Conservation (phyloP, 192 early-diverging fungal genomes). For the Coemansia guatemalensis region DNA sequence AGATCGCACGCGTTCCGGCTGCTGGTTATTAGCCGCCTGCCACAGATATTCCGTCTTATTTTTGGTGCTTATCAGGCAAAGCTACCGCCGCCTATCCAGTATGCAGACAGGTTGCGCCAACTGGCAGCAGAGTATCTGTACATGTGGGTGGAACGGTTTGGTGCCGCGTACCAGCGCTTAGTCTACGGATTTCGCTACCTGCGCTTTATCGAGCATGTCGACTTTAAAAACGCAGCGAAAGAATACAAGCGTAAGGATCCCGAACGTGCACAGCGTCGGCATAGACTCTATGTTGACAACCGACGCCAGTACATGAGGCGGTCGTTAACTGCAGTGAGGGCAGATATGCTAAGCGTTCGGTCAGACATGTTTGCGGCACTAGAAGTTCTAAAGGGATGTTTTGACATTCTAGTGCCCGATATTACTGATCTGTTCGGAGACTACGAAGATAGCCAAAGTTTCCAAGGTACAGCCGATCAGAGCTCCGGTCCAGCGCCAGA, state of each 20-base stretch:
- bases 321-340: constrained; percentile 18
- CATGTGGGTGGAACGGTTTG: constrained; percentile 60
- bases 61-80: constrained; percentile 58
- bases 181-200: constrained; percentile 60
- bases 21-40: constrained; percentile 54
- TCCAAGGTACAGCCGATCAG: not conserved
- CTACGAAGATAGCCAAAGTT: not conserved
- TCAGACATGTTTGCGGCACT: constrained; percentile 10
- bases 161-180: constrained; percentile 56
- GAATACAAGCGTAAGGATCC: constrained; percentile 21
- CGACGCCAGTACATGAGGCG: constrained; percentile 33
- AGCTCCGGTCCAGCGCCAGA: not conserved
- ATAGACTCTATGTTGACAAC: not conserved
- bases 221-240: constrained; percentile 21
- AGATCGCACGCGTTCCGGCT: constrained; percentile 66
- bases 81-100: constrained; percentile 54
- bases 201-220: constrained; percentile 37
- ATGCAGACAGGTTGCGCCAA: constrained; percentile 54
- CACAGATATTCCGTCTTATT: constrained; percentile 56
- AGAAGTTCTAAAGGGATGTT: constrained; percentile 22
- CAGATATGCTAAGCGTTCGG: constrained; percentile 14
- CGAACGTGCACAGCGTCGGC: constrained; percentile 6
- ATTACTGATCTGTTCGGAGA: constrained; percentile 29
- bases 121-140: constrained; percentile 56
- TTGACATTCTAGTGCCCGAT: constrained; percentile 43